Evolutionary conservation across 352 stramenopile genomes (phyloP).

Genomic region (Globisporangium perplexum): DNA sequence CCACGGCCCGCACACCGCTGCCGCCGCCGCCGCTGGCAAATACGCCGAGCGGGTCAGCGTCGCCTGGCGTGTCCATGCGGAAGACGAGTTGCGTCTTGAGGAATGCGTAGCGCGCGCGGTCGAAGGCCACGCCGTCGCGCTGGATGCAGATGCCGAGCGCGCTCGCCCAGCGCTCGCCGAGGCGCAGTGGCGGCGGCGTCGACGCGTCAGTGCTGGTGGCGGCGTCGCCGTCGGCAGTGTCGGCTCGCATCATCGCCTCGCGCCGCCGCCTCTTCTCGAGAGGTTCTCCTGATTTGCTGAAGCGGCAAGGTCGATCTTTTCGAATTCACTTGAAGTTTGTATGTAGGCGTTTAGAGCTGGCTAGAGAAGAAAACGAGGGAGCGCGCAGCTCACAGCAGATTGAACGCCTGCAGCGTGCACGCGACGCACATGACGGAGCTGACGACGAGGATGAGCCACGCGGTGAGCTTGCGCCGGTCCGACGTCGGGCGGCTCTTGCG

Average conservation of each 20-base stretch:
- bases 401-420: conserved; percentile 67
- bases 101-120: conserved; percentile 38
- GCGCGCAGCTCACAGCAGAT: conserved; percentile 7
- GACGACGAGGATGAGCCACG: conserved; percentile 74
- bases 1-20: neutral
- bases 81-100: conserved; percentile 65
- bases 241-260: neutral
- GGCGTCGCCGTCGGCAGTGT: neutral
- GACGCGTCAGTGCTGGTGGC: no score
- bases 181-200: neutral
- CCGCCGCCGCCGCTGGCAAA: neutral
- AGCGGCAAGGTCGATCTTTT: neutral
- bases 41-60: conserved; percentile 41
- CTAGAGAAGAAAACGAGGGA: conserved; percentile 1
- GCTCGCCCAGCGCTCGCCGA: conserved; percentile 27
- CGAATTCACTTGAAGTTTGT: neutral
- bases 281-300: neutral
- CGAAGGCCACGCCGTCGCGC: conserved; percentile 12
- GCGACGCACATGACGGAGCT: conserved; percentile 64
- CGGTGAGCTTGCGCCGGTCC: conserved; percentile 59
- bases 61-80: conserved; percentile 46
- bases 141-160: conserved; percentile 22
- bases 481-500: conserved; percentile 60
- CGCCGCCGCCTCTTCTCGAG: no score
- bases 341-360: neutral